These are phyloP conservation scores for Sporothrix humicola DNA, from an alignment of 2,329 filamentous ascomycete species.

Conservation along the genomic window DNA sequence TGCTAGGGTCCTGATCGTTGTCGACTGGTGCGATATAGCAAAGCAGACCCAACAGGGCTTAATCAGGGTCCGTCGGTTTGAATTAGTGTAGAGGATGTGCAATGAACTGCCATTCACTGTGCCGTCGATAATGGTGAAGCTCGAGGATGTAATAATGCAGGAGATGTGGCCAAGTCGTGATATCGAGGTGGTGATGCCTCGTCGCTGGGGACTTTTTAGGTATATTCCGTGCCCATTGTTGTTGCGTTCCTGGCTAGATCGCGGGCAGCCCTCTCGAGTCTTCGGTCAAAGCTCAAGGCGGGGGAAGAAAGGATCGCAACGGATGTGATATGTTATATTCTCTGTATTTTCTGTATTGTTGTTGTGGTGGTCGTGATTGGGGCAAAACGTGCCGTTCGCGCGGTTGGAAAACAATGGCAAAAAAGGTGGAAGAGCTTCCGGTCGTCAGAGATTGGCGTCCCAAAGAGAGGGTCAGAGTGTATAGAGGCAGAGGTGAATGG, in stretches of 20 bases:
- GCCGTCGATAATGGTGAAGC: background rate
- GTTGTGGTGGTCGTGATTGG: background rate
- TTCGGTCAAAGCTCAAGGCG: background rate
- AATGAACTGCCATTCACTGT: background rate
- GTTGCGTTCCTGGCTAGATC: constrained; percentile 12
- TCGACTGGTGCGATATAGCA: background rate
- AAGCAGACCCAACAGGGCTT: constrained; percentile 2
- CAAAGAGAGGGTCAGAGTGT: background rate
- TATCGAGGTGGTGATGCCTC: background rate
- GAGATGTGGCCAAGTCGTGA: background rate
- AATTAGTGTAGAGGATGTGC: background rate
- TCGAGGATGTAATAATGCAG: background rate
- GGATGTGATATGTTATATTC: background rate
- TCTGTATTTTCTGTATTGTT: background rate
- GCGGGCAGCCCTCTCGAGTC: background rate
- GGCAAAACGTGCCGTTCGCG: background rate
- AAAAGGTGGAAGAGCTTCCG: background rate
- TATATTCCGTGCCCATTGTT: constrained; percentile 25
- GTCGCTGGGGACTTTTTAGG: background rate
- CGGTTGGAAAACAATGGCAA: background rate
- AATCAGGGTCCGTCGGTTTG: background rate
- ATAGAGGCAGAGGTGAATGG: background rate
- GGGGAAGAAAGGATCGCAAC: background rate
- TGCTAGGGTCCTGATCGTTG: background rate
- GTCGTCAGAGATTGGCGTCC: constrained; percentile 5